phyloP scores from a whole-genome alignment of 164 flowering plant genomes.

The Vitis labrusca region DNA sequence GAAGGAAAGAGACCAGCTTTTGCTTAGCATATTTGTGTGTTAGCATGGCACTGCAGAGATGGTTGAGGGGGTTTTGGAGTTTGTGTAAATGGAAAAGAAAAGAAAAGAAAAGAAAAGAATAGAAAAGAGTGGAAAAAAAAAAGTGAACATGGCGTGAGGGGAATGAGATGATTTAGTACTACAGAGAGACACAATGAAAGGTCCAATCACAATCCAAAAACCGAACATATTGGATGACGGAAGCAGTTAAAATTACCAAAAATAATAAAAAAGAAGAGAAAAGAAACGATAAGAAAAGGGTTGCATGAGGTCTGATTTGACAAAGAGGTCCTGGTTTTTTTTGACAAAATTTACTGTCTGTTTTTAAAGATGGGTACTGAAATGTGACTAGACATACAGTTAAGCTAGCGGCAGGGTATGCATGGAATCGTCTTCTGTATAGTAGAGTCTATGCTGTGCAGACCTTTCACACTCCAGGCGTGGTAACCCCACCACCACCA shows the following conservation, averaged over 20 bases:
- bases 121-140: not conserved
- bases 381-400: slow-evolving; percentile 1
- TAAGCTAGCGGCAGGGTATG: not conserved
- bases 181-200: not conserved
- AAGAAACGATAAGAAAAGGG: not conserved
- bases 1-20: too few species aligned
- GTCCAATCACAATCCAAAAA: not conserved
- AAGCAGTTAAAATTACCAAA: not conserved
- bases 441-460: not conserved
- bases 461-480: too few species aligned
- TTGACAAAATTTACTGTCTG: not conserved
- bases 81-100: not conserved
- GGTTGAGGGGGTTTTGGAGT: not conserved
- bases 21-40: too few species aligned
- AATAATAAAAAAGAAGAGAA: not conserved
- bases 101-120: not conserved
- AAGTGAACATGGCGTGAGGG: not conserved
- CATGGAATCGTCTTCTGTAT: not conserved
- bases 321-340: not conserved
- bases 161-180: not conserved
- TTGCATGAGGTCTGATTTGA: not conserved
- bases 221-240: not conserved
- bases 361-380: not conserved
- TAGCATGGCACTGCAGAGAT: too few species aligned
- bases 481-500: too few species aligned